Evolutionary conservation across 2,329 filamentous ascomycete species (phyloP).

Genomic region (Trichoderma sp.): DNA sequence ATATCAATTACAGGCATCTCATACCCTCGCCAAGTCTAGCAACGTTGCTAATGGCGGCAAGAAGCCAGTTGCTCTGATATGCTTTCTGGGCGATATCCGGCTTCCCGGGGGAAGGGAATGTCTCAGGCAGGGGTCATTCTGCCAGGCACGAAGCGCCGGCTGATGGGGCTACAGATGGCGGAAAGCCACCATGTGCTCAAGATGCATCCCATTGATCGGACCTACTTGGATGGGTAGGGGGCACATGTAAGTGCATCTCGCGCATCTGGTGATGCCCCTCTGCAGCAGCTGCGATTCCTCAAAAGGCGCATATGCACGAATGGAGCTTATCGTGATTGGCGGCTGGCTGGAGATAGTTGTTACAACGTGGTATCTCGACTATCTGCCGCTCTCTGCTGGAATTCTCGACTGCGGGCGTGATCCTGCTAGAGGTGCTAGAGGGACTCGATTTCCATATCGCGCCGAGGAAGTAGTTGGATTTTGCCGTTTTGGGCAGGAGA

Average conservation of each 20-base stretch:
- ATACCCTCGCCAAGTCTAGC: slow-evolving; percentile 14
- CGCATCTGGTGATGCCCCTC: background rate
- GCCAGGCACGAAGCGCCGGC: background rate
- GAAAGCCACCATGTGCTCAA: background rate
- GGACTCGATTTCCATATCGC: background rate
- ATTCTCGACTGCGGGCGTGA: slow-evolving; percentile 1
- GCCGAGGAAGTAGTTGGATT: background rate
- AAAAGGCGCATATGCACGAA: background rate
- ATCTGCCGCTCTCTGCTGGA: background rate
- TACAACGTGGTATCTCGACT: slow-evolving; percentile 5
- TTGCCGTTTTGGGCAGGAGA: slow-evolving; percentile 7
- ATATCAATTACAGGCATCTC: slow-evolving; percentile 1
- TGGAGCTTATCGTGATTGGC: background rate
- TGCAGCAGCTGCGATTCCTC: background rate
- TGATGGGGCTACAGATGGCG: background rate
- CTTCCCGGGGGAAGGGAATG: background rate
- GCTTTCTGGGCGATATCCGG: background rate
- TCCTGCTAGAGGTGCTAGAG: background rate
- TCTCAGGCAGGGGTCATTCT: background rate
- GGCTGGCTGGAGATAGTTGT: background rate
- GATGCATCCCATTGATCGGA: background rate
- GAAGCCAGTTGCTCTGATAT: background rate
- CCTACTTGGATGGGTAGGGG: background rate
- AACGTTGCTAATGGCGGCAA: slow-evolving; percentile 17
- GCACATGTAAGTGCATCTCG: background rate